Evolutionary conservation across 1,139 yeast species (phyloP).

Genomic region (Taphrina populina): DNA sequence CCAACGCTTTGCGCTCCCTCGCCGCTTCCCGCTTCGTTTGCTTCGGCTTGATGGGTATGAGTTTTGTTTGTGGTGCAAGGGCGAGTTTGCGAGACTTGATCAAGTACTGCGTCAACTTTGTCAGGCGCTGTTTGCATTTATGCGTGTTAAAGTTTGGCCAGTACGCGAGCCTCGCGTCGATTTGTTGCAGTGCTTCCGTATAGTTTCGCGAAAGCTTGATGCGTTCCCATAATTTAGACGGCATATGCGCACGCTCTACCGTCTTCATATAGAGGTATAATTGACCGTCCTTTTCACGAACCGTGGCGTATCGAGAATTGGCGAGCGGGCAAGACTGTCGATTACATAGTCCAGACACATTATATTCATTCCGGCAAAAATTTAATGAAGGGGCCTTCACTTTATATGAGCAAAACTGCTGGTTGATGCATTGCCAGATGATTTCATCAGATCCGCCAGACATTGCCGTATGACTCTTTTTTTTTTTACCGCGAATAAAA

Average conservation of each 20-base stretch:
- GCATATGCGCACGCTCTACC: constrained; percentile 94
- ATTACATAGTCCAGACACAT: constrained; percentile 81
- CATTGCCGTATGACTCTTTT: no score
- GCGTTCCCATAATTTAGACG: constrained; percentile 91
- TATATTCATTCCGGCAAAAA: constrained; percentile 60
- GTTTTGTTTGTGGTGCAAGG: constrained; percentile 82
- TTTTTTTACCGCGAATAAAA: no score
- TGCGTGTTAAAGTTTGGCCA: constrained; percentile 92
- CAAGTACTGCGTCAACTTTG: constrained; percentile 91
- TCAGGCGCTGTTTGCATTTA: constrained; percentile 92
- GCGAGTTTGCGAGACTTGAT: constrained; percentile 95
- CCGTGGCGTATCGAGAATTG: constrained; percentile 92
- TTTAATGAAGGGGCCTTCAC: constrained; percentile 49
- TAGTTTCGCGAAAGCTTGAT: constrained; percentile 85
- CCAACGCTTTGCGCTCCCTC: constrained; percentile 91
- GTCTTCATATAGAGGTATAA: constrained; percentile 93
- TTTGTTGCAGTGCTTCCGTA: constrained; percentile 77
- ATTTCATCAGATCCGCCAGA: constrained; percentile 51
- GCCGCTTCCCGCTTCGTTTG: constrained; percentile 91
- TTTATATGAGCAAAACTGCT: constrained; percentile 85
- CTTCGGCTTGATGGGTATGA: constrained; percentile 88
- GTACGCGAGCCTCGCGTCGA: constrained; percentile 79
- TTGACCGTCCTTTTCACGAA: constrained; percentile 81
- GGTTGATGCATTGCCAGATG: constrained; percentile 88
- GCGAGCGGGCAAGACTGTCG: constrained; percentile 96